These are phyloP conservation scores for Yarrowia galli DNA, from an alignment of 1,139 yeast species.

Conservation along the genomic window DNA sequence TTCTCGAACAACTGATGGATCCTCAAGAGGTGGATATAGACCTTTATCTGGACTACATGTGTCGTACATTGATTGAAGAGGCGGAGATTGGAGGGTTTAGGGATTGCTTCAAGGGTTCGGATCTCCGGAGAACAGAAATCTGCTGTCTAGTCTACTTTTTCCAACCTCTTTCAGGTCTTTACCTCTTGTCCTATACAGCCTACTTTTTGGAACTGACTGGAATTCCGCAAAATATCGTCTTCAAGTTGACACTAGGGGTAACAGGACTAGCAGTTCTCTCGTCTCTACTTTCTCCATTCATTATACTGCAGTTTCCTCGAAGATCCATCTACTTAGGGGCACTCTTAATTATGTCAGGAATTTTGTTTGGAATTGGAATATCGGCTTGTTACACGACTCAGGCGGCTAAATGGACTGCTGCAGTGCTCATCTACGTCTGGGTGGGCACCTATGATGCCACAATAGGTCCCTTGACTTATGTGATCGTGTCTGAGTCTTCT, in stretches of 20 bases:
- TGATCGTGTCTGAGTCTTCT: background rate
- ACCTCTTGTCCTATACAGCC: background rate
- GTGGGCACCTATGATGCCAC: slow-evolving; percentile 2
- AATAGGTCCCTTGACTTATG: background rate
- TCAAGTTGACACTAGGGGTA: background rate
- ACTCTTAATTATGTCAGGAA: background rate
- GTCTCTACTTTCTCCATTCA: background rate
- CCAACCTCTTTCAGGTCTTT: background rate
- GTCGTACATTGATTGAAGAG: slow-evolving; percentile 58
- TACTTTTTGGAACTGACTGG: background rate
- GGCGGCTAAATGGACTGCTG: background rate
- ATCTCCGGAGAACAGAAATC: background rate
- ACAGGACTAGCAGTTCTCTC: background rate
- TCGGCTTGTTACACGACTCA: background rate
- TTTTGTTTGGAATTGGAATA: background rate
- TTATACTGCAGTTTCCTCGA: background rate
- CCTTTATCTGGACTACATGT: slow-evolving; percentile 49
- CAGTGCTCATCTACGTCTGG: background rate
- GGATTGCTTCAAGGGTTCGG: slow-evolving; percentile 59
- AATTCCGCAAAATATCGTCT: background rate
- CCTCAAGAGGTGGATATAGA: slow-evolving; percentile 42
- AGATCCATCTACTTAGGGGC: background rate
- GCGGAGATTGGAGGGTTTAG: slow-evolving; percentile 53
- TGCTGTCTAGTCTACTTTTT: background rate
- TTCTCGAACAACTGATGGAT: slow-evolving; percentile 44